Base-by-base conservation (phyloP, 768 basidiomycete species). In the Porphyrellus cyaneotinctus region DNA sequence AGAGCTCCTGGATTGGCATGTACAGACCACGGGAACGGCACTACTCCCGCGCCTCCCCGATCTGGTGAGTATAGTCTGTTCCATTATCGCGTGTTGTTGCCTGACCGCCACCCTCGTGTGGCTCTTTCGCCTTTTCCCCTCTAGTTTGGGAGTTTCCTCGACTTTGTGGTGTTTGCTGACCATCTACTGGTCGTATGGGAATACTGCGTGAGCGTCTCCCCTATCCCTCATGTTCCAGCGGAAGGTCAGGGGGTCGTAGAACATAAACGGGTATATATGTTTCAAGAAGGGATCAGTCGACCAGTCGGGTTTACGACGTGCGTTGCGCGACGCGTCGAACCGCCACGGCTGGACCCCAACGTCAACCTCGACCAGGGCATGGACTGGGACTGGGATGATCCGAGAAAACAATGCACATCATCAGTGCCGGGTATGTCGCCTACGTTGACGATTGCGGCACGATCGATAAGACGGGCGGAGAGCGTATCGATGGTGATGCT, bases 241-340 rank as follows among this genome's bases (percentile, higher is more conserved):
- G 57, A 61, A 3, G 65, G 61, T 2, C 66, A 45, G 36, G 43
- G 49, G 17, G 38, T 63, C 8, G 52, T 66, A 26, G 58, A 67
- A 11, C 63, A 54, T 20, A 53, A 37, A 10, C 61, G 61, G 18
- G 61, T 68, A 17, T 70, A 65, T 43, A 52, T 68, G 43, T 64
- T 70, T 30, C 58, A 56, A 20, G 66, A 70, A 41, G 46, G 53
- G 20, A 47, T 67, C 43, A 30, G 47, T 23, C 55, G 52, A 10
- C 66, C 66, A 2, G 28, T 70, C 4, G 66, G 58, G 15, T 67
- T 67, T 13, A 70, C 68, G 31, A 57, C 68, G 23, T 67, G 66
- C 39, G 49, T 52, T 9, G 36, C 58, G 30, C 59, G 64, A 4
- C 39, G 24, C n/a, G 17, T 30, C 26, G n/a, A 33, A 43, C 22